Base-by-base conservation (phyloP, 768 basidiomycete species). In the Tubosaeta brunneosetosa region DNA sequence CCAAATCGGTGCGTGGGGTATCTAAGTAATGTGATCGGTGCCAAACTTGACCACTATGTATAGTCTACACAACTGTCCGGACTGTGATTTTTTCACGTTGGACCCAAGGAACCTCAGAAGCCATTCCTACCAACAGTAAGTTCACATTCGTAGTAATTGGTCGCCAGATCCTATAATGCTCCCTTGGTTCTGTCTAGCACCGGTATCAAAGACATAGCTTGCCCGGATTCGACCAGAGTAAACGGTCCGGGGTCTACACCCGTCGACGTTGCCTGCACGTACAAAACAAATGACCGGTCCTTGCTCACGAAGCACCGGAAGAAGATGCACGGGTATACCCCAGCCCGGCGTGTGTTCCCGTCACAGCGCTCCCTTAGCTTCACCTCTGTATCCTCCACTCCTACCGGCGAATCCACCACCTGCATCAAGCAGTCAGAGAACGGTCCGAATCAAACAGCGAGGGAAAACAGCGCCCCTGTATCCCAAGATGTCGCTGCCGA, bases 251-350 rank as follows among this genome's bases (percentile, higher is more conserved):
- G 29, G 29, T 29, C 29, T 29, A 9, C 6, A 29, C 29, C 6
- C 29, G 9, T 6, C 9, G 29, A 6, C 29, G 9, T 29, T 29
- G 29, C 29, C 29, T 61, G 55, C 37, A 1, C 16, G 3, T 65
- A 52, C 53, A 37, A 22, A 14, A 61, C 63, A 3, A 22, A 47
- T 6, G 64, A 65, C 31, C 58, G 41, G 0, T 55, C 58, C 3
- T n/a, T 56, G 2, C 34, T 66, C 3, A 56, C 52, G 16, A 62
- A 48, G 29, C 61, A 64, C 25, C 52, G 61, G 1, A 53, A 16
- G 16, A 36, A 14, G 4, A 7, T 1, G 0, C 64, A 66, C 12
- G 49, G 41, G 1, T 58, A 64, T 40, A 42, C 44, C 16, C 61
- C 64, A 1, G 49, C 29, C 29, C 29, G 6, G 29, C 29, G 29